Percentiles rank a stretch among this genome's conserved stretches.
phyloP scores from a whole-genome alignment of 176 grass and related monocot species.

The Otatea glauca region DNA sequence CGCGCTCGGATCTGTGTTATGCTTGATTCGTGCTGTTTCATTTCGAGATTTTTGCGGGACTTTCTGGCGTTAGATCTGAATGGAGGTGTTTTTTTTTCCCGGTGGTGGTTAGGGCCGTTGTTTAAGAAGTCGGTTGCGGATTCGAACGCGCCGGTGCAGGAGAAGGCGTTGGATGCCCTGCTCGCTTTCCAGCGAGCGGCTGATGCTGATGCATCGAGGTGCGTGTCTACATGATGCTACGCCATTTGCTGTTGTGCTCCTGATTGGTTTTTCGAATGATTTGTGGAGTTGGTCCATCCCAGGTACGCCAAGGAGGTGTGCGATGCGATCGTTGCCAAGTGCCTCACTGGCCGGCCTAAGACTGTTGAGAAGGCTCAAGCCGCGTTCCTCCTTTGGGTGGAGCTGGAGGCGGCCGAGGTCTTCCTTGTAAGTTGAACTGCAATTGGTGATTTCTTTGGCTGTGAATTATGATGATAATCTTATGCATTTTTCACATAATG shows the following conservation, averaged over 20 bases:
- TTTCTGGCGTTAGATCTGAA: slow-evolving; percentile 60
- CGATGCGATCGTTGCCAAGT: slow-evolving; percentile 90
- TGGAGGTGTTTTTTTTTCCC: slow-evolving; percentile 25
- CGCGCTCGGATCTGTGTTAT: slow-evolving; percentile 41
- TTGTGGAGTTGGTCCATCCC: slow-evolving; percentile 25
- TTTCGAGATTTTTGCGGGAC: slow-evolving; percentile 4
- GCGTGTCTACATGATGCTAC: not conserved
- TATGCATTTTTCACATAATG: not conserved
- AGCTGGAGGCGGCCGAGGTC: slow-evolving; percentile 86
- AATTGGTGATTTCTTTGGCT: slow-evolving; percentile 1
- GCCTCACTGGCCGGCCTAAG: slow-evolving; percentile 94
- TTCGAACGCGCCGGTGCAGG: slow-evolving; percentile 95
- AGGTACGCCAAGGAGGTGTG: slow-evolving; percentile 97
- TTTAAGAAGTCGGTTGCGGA: slow-evolving; percentile 96
- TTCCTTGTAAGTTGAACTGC: slow-evolving; percentile 75
- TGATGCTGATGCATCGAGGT: slow-evolving; percentile 88
- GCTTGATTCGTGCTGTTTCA: slow-evolving; percentile 27
- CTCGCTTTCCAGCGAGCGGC: slow-evolving; percentile 86
- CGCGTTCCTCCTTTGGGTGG: slow-evolving; percentile 90
- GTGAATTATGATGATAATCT: not conserved
- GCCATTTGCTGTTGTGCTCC: slow-evolving; percentile 15
- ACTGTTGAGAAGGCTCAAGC: slow-evolving; percentile 98
- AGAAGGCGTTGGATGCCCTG: slow-evolving; percentile 94
- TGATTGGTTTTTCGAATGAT: slow-evolving; percentile 24
- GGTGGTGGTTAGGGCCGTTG: slow-evolving; percentile 65